phyloP scores from a whole-genome alignment of 805 yeast species.

The Wickerhamiella cacticola region DNA sequence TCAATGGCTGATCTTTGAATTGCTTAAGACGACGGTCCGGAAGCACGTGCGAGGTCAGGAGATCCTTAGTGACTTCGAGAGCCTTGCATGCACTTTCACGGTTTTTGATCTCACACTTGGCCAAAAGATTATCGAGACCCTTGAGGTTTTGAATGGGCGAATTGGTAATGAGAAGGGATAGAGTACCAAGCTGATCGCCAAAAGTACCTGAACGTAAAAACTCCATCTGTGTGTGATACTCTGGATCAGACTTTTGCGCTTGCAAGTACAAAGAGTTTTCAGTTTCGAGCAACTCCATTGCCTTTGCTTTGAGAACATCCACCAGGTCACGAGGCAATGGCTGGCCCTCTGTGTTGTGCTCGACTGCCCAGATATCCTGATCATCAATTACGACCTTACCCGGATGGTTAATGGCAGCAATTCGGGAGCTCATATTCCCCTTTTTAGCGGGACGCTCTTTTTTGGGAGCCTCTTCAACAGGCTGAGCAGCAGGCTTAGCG shows the following conservation, averaged over 20 bases:
- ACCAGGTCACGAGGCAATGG: slow-evolving; percentile 36
- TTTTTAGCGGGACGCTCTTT: not conserved
- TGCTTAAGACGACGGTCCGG: slow-evolving; percentile 64
- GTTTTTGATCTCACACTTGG: slow-evolving; percentile 79
- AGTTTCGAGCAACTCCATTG: slow-evolving; percentile 47
- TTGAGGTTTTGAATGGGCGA: slow-evolving; percentile 84
- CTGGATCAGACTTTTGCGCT: slow-evolving; percentile 51
- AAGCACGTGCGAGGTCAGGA: slow-evolving; percentile 73
- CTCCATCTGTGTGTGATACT: slow-evolving; percentile 61
- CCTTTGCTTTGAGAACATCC: slow-evolving; percentile 51
- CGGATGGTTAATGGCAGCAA: slow-evolving; percentile 24
- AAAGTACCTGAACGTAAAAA: slow-evolving; percentile 86
- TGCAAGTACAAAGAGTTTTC: slow-evolving; percentile 63
- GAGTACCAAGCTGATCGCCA: slow-evolving; percentile 87
- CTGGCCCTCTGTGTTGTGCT: slow-evolving; percentile 28
- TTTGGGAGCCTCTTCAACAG: not conserved
- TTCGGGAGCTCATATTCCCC: slow-evolving; percentile 15
- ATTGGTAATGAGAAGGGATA: slow-evolving; percentile 85
- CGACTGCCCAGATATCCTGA: slow-evolving; percentile 62
- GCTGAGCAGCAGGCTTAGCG: not conserved
- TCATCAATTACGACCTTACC: slow-evolving; percentile 40
- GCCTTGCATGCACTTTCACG: slow-evolving; percentile 89
- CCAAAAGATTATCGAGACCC: slow-evolving; percentile 65
- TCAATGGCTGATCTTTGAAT: slow-evolving; percentile 64
- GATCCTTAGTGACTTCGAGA: slow-evolving; percentile 78